Base-by-base conservation (phyloP, 2,329 filamentous ascomycete genomes). In the Colletotrichum kahawae region DNA sequence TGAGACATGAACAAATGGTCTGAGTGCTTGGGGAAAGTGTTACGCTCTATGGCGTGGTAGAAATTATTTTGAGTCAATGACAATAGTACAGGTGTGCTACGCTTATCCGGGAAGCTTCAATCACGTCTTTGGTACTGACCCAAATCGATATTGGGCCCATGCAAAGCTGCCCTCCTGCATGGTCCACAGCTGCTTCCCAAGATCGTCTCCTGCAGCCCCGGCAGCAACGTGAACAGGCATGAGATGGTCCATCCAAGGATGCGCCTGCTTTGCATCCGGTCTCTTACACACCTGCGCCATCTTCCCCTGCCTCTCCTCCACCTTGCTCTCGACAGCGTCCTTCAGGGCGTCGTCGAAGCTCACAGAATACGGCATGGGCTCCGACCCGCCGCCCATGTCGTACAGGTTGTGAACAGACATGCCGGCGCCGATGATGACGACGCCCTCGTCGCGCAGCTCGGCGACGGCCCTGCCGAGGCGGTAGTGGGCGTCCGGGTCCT, bases 401-500 rank as follows among this genome's bases (percentile, higher is more conserved):
- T 90, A 87, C 43, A 94, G 84, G 78, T 94, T 94, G 79, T 94
- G 93, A 27, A 94, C 93, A 1, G 93, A 92, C 93, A 95, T 95
- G 13, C 94, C 94, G 1, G 93, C 93, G 29, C 90, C 90, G 60
- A 95, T 90, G 74, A 95, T 92, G 64, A 93, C 87, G 67, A 95
- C 88, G 21, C 90, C 90, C 69, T 94, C 89, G 18, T 94, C 91
- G 18, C 94, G 90, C 2, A 95, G 87, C n/a, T 87, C 83, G 10
- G 90, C 84, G 3, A 95, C 86, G 2, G 93, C 93, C 72, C 90
- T 87, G 2, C 94, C 94, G 3, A 95, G 89, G 4, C 86, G 87
- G 82, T 93, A 93, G 81, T 95, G 94, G 80, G 90, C 87, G 74
- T 90, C 87, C 0, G 92, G 90, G 74, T 94, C 90, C 77, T 94